Evolutionary conservation across 2,329 filamentous ascomycete genomes (phyloP), one percentile per base, ranked within the genome.

Genomic region (Clathrospora elynae): DNA sequence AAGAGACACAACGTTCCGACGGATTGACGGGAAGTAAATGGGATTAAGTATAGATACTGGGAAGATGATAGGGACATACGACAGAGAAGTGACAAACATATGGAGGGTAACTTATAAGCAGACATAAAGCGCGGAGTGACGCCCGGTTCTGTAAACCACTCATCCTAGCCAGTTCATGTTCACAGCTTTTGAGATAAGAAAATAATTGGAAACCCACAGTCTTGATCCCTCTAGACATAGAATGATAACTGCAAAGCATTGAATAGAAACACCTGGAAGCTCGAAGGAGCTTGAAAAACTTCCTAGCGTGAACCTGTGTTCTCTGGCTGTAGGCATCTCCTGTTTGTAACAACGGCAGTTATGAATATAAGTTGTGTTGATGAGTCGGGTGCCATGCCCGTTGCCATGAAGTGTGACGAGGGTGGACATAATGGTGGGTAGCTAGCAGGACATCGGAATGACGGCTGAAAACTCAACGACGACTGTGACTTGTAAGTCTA

Each of bases 1-100:
- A n/a, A n/a, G n/a, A n/a, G n/a, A n/a, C n/a, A n/a, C n/a, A n/a
- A n/a, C n/a, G n/a, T n/a, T n/a, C n/a, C n/a, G n/a, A n/a, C n/a
- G n/a, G n/a, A n/a, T n/a, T n/a, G n/a, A n/a, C n/a, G n/a, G n/a
- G n/a, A n/a, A n/a, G n/a, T n/a, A n/a, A 33, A 45, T 44, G 45
- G 44, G 31, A 48, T 48, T 44, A 39, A 48, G n/a, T 48, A 33
- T 48, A 40, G 14, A 44, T 48, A 32, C 16, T 18, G 13, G 24
- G 40, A 48, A 43, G 33, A 29, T 29, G 22, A 22, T 23, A 40
- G 31, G 29, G 36, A 32, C 3, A 30, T 26, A 10, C 18, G 11
- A 35, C n/a, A 35, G 25, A 31, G 40, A 40, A 33, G 26, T 19
- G 20, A 44, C 19, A 22, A 40, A 34, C 14, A 22, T 16, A 20